Evolutionary conservation across 306 rosid genomes (phyloP).

Genomic region (Vigna trinervia): DNA sequence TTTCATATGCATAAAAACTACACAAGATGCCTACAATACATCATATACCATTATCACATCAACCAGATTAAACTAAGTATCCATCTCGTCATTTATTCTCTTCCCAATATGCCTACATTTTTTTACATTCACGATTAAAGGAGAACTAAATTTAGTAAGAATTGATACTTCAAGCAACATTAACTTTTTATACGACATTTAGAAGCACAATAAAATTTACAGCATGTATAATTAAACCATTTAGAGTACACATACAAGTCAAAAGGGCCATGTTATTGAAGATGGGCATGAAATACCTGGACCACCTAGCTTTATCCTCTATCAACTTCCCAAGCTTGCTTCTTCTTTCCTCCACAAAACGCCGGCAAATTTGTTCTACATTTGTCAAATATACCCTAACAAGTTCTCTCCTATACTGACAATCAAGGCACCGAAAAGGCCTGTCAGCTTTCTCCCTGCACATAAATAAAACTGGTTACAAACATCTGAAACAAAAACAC

Average conservation of each 20-base stretch:
- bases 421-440: slow-evolving; percentile 98
- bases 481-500: slow-evolving; percentile 23
- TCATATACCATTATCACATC: neutral
- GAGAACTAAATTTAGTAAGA: neutral
- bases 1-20: neutral
- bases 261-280: slow-evolving; percentile 12
- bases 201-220: slow-evolving; percentile 21
- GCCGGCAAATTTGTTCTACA: slow-evolving; percentile 98
- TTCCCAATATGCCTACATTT: slow-evolving; percentile 3
- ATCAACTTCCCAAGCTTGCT: slow-evolving; percentile 90
- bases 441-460: slow-evolving; percentile 94
- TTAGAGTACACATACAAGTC: neutral
- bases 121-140: slow-evolving; percentile 36
- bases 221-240: slow-evolving; percentile 6
- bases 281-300: slow-evolving; percentile 68
- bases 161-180: slow-evolving; percentile 29
- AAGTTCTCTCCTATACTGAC: slow-evolving; percentile 99
- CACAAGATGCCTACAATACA: slow-evolving; percentile 5
- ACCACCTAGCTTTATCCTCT: slow-evolving; percentile 97
- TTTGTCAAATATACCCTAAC: slow-evolving; percentile 97
- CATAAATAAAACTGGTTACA: slow-evolving; percentile 43
- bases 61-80: slow-evolving; percentile 31
- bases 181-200: slow-evolving; percentile 4
- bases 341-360: slow-evolving; percentile 96
- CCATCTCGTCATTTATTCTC: slow-evolving; percentile 26